Percentiles rank a stretch among this genome's conserved stretches.
phyloP scores from a whole-genome alignment of 2,329 filamentous ascomycete species.

The Trichoderma guizhouense region DNA sequence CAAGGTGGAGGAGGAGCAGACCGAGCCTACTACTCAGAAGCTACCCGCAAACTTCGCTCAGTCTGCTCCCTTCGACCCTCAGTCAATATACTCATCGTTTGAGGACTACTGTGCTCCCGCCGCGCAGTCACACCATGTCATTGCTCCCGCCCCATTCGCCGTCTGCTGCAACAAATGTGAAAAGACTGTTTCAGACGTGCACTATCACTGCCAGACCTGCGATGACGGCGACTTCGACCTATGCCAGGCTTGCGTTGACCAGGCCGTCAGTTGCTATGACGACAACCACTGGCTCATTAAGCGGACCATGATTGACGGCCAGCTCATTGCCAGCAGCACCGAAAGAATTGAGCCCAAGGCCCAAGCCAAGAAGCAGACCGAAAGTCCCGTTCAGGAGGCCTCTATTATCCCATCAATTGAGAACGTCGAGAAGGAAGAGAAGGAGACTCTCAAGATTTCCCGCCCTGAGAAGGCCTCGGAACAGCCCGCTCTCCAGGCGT shows the following conservation, averaged over 20 bases:
- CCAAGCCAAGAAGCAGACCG: constrained; percentile 31
- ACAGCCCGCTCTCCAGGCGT: not conserved
- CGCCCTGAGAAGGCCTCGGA: constrained; percentile 5
- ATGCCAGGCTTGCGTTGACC: constrained; percentile 73
- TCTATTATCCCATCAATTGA: constrained; percentile 13
- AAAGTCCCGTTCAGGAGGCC: constrained; percentile 25
- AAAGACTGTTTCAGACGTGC: constrained; percentile 69
- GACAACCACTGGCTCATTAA: constrained; percentile 92
- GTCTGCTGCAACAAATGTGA: constrained; percentile 95
- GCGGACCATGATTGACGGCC: constrained; percentile 73
- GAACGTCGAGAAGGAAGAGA: not conserved
- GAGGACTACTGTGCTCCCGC: not conserved
- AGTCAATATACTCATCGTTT: constrained; percentile 5
- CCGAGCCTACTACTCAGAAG: not conserved
- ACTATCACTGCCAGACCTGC: constrained; percentile 94
- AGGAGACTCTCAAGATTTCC: constrained; percentile 12
- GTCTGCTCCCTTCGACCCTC: not conserved
- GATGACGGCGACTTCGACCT: constrained; percentile 93
- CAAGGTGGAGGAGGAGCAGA: constrained; percentile 12
- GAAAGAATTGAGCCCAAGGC: constrained; percentile 70
- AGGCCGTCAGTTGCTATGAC: constrained; percentile 73
- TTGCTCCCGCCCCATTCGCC: constrained; percentile 52
- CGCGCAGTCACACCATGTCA: not conserved
- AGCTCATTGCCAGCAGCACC: constrained; percentile 80
- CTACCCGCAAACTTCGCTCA: constrained; percentile 17